Evolutionary conservation across 805 yeast genomes (phyloP).

Genomic region (Metschnikowia gelsemii): DNA sequence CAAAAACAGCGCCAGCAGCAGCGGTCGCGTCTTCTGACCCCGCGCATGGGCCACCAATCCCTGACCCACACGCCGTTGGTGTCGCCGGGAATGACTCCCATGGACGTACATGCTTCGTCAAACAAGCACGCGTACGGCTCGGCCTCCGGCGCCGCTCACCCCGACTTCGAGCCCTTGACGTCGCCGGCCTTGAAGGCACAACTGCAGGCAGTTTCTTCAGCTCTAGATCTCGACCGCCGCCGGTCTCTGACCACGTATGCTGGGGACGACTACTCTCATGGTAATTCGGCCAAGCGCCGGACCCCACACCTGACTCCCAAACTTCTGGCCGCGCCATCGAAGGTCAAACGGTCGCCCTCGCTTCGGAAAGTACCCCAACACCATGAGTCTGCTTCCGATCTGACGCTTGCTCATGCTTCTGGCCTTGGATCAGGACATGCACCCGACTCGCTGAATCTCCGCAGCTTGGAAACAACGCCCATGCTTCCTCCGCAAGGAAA

Average conservation of each 20-base stretch:
- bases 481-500: constrained; percentile 42
- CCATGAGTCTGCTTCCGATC: constrained; percentile 28
- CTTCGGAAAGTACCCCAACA: constrained; percentile 19
- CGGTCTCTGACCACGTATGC: constrained; percentile 36
- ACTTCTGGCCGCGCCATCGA: constrained; percentile 26
- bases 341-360: constrained; percentile 38
- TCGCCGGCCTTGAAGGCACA: constrained; percentile 65
- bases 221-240: constrained; percentile 24
- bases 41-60: constrained; percentile 2
- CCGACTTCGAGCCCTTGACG: constrained; percentile 53
- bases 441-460: neutral
- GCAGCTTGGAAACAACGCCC: constrained; percentile 23
- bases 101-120: constrained; percentile 38
- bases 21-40: constrained; percentile 19
- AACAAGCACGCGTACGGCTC: constrained; percentile 16
- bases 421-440: too few relatives aligned
- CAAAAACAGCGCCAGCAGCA: constrained; percentile 31
- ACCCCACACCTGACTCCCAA: constrained; percentile 48
- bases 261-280: constrained; percentile 24
- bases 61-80: constrained; percentile 57
- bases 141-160: constrained; percentile 22
- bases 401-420: constrained; percentile 14
- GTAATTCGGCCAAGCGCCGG: constrained; percentile 31
- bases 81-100: constrained; percentile 73
- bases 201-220: constrained; percentile 13